A percentile compares a stretch with the other conserved stretches of the same genome.
Evolutionary conservation across 2,329 filamentous ascomycete species (phyloP).

Genomic region (Colletotrichum abscissum): DNA sequence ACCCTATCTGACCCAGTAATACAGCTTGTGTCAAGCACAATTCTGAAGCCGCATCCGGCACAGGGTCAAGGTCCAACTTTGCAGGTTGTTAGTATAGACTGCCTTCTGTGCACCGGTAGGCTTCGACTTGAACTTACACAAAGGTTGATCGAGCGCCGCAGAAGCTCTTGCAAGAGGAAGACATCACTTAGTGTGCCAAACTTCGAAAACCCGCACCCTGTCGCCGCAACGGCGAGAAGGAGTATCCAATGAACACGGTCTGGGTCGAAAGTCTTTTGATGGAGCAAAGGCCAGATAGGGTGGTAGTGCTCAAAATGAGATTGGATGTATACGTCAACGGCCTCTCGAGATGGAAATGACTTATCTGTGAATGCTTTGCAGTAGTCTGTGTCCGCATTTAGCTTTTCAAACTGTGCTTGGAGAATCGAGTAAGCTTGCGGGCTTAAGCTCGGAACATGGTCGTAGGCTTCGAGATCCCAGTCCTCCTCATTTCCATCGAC

Average conservation of each 20-base stretch:
- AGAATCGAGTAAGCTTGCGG: background rate
- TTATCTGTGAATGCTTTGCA: background rate
- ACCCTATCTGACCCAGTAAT: background rate
- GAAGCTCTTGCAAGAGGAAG: background rate
- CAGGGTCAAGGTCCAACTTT: background rate
- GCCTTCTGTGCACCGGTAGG: background rate
- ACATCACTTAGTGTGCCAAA: background rate
- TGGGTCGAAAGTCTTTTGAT: background rate
- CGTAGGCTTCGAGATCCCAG: background rate
- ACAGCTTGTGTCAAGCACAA: background rate
- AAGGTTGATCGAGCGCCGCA: background rate
- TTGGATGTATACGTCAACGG: background rate
- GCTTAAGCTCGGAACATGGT: background rate
- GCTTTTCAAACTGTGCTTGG: background rate
- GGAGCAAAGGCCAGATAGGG: background rate
- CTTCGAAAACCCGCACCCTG: background rate
- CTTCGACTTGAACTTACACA: background rate
- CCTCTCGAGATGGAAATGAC: background rate
- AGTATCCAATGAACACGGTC: background rate
- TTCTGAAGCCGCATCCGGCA: background rate
- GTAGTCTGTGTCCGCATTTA: background rate
- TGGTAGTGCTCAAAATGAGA: background rate
- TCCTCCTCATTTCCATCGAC: background rate
- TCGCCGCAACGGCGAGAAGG: background rate
- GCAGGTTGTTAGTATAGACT: background rate